Conservation (phyloP, 495 filamentous ascomycete species). For the Clohesyomyces aquaticus region DNA sequence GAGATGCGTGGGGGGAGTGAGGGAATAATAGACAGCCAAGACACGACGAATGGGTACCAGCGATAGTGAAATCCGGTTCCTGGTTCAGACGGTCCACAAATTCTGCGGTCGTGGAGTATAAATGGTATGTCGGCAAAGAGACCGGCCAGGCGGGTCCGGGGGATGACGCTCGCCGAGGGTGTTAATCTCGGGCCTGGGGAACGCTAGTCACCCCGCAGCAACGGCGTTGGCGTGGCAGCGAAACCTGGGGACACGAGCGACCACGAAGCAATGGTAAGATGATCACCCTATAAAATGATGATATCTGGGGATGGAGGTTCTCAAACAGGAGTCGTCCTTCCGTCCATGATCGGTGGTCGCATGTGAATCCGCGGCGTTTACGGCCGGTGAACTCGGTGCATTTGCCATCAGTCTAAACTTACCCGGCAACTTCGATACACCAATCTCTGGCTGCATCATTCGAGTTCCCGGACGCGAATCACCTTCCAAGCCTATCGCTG, state of each 20-base stretch:
- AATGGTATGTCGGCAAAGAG: conserved; percentile 7
- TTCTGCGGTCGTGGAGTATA: background rate
- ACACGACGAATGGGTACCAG: background rate
- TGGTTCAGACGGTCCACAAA: background rate
- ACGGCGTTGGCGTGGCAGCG: background rate
- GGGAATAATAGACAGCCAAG: no score
- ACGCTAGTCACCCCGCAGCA: conserved; percentile 18
- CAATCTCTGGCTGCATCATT: background rate
- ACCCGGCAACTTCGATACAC: background rate
- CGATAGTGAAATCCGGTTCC: background rate
- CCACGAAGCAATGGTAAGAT: background rate
- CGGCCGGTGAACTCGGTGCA: background rate
- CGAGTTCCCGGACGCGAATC: no score
- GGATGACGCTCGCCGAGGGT: conserved; percentile 22
- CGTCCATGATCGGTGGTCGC: background rate
- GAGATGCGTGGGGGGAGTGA: no score
- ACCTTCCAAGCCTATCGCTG: no score
- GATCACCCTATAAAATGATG: background rate
- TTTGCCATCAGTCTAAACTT: background rate
- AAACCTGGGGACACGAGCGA: background rate
- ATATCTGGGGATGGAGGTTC: background rate
- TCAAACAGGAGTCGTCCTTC: background rate
- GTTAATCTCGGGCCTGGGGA: conserved; percentile 9
- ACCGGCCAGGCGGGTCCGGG: conserved; percentile 17
- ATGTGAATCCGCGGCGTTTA: background rate